These are phyloP conservation scores for Aspergillus fumigatiaffinis DNA, from an alignment of 2,329 filamentous ascomycete genomes.

Conservation along the genomic window DNA sequence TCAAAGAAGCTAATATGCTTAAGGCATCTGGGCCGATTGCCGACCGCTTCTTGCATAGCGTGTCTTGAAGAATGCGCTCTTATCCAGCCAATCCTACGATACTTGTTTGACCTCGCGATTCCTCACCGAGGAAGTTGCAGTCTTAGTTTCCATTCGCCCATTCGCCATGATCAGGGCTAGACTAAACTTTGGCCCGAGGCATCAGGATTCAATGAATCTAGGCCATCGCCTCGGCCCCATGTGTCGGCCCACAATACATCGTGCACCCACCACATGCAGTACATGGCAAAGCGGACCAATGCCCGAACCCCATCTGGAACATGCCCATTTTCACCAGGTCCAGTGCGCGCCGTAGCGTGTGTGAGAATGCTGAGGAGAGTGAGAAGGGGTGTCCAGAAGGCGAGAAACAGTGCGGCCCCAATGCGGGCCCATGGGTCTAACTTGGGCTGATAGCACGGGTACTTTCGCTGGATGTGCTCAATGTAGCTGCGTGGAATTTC, in stretches of 20 bases:
- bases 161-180: neutral
- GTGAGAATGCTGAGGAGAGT: neutral
- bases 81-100: too few relatives aligned
- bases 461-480: neutral
- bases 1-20: too few relatives aligned
- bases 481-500: neutral
- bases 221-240: conserved; percentile 1
- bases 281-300: conserved; percentile 1
- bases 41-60: too few relatives aligned
- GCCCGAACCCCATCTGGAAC: conserved; percentile 1
- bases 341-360: neutral
- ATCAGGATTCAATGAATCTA: neutral
- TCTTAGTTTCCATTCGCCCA: too few relatives aligned
- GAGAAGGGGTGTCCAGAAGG: conserved; percentile 1
- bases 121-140: too few relatives aligned
- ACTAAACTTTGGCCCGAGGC: neutral
- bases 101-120: too few relatives aligned
- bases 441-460: neutral
- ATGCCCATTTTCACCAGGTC: neutral
- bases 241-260: neutral
- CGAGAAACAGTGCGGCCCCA: neutral
- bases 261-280: conserved; percentile 1
- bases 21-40: too few relatives aligned
- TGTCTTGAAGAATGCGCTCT: too few relatives aligned
- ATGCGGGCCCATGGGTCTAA: neutral